Conservation (phyloP, 2,329 filamentous ascomycete genomes). For the Neophaeococcomyces mojaviensis region DNA sequence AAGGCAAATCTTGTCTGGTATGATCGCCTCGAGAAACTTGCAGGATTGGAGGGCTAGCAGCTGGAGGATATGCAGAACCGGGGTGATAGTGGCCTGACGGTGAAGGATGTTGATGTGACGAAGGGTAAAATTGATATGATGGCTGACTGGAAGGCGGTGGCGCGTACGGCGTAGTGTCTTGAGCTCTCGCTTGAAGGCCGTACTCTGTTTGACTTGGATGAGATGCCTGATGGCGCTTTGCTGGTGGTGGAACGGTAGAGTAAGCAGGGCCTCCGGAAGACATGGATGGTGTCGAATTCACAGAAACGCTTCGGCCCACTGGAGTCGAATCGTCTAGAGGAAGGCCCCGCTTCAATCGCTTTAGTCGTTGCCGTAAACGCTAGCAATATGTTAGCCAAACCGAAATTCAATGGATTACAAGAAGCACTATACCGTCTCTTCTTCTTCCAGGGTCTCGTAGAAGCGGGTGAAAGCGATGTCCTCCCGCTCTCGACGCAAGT, state of each 20-base stretch:
- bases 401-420: not conserved
- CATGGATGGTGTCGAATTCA: constrained; percentile 15
- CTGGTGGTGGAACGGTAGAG: constrained; percentile 21
- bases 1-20: constrained; percentile 9
- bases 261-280: constrained; percentile 17
- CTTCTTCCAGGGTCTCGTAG: constrained; percentile 19
- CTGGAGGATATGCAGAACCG: not conserved
- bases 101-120: not conserved
- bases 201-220: constrained; percentile 20
- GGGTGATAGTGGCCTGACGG: not conserved
- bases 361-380: constrained; percentile 21
- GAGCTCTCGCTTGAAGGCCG: constrained; percentile 10
- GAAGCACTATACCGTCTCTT: constrained; percentile 16
- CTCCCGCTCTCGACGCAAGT: constrained; percentile 17
- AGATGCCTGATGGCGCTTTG: constrained; percentile 21
- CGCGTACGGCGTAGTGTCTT: constrained; percentile 6
- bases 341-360: constrained; percentile 21
- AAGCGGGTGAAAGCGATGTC: constrained; percentile 20
- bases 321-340: constrained; percentile 19
- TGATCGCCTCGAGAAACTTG: not conserved
- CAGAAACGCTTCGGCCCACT: constrained; percentile 10
- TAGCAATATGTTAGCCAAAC: constrained; percentile 10
- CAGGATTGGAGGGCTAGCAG: not conserved
- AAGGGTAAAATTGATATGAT: constrained; percentile 6
- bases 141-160: constrained; percentile 3